A percentile compares a stretch with the other conserved stretches of the same genome.
phyloP scores from a whole-genome alignment of 139 green algal genomes.

The Trebouxia sp. region DNA sequence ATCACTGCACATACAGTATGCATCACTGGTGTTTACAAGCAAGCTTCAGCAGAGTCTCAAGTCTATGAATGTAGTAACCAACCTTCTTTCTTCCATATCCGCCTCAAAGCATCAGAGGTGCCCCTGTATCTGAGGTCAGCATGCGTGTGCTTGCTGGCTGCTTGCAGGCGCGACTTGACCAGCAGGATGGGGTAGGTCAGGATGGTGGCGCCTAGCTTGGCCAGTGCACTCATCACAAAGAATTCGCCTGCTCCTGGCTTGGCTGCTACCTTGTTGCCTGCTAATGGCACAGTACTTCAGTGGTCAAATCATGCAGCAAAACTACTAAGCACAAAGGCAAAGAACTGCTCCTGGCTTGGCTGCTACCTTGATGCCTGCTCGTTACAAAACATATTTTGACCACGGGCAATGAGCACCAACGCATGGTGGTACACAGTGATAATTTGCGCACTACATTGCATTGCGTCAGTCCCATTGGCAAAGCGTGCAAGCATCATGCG shows the following conservation, averaged over 20 bases:
- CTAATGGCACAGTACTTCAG: too few relatives aligned
- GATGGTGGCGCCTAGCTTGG: constrained; percentile 92
- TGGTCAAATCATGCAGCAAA: too few relatives aligned
- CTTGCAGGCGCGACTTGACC: constrained; percentile 84
- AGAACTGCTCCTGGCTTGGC: constrained; percentile 61
- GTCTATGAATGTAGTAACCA: not conserved
- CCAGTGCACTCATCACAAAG: constrained; percentile 81
- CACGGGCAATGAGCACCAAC: too few relatives aligned
- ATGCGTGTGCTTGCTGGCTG: constrained; percentile 46
- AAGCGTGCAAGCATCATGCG: too few relatives aligned
- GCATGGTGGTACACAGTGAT: too few relatives aligned
- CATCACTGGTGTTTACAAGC: not conserved
- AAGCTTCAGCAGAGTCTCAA: too few relatives aligned
- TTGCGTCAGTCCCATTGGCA: too few relatives aligned
- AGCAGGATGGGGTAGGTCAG: constrained; percentile 94
- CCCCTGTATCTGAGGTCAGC: constrained; percentile 63
- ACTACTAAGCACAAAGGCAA: too few relatives aligned
- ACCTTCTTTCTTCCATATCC: constrained; percentile 71
- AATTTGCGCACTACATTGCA: too few relatives aligned
- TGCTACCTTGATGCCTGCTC: constrained; percentile 11
- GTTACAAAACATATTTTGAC: too few relatives aligned
- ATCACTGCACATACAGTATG: not conserved
- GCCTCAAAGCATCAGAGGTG: constrained; percentile 57
- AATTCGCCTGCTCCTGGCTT: constrained; percentile 65
- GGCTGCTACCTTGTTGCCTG: constrained; percentile 17